Evolutionary conservation across 352 stramenopile species (phyloP).

Genomic region (Saprolegnia diclina): DNA sequence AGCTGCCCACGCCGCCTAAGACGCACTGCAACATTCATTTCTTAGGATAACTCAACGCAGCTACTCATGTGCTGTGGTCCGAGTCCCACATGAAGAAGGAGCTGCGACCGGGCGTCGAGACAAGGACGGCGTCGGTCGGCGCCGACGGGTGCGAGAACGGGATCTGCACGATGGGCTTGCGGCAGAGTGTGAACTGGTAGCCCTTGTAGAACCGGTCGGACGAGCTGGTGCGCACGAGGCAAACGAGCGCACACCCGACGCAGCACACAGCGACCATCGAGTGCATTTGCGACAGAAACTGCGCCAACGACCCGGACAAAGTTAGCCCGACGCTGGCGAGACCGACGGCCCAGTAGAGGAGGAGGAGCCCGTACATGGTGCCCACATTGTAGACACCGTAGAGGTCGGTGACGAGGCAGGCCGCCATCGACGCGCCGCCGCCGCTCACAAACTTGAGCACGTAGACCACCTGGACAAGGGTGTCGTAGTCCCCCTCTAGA

Average conservation of each 20-base stretch:
- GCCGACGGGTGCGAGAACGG: slow-evolving; percentile 1
- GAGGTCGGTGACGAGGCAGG: slow-evolving; percentile 20
- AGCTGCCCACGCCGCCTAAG: not conserved
- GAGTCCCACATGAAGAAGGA: slow-evolving; percentile 11
- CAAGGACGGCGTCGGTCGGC: not conserved
- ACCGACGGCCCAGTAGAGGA: slow-evolving; percentile 14
- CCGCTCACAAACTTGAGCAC: not conserved
- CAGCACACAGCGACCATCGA: not conserved
- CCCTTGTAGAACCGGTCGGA: slow-evolving; percentile 19
- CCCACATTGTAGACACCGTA: slow-evolving; percentile 24
- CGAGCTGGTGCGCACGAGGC: slow-evolving; percentile 19
- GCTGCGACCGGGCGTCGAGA: not conserved
- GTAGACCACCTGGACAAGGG: not conserved
- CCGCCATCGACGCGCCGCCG: not conserved
- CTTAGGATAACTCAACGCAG: slow-evolving; percentile 9
- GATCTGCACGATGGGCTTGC: not conserved
- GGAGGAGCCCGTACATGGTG: slow-evolving; percentile 23
- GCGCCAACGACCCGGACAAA: not conserved
- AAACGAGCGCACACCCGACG: not conserved
- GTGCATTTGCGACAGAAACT: slow-evolving; percentile 3
- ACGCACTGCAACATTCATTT: not conserved
- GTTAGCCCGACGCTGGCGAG: not conserved
- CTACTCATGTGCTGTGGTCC: not conserved
- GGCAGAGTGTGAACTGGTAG: slow-evolving; percentile 10
- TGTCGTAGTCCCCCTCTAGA: not conserved